Conservation (phyloP, 2,329 filamentous ascomycete genomes). For the Aspergillus latus region DNA sequence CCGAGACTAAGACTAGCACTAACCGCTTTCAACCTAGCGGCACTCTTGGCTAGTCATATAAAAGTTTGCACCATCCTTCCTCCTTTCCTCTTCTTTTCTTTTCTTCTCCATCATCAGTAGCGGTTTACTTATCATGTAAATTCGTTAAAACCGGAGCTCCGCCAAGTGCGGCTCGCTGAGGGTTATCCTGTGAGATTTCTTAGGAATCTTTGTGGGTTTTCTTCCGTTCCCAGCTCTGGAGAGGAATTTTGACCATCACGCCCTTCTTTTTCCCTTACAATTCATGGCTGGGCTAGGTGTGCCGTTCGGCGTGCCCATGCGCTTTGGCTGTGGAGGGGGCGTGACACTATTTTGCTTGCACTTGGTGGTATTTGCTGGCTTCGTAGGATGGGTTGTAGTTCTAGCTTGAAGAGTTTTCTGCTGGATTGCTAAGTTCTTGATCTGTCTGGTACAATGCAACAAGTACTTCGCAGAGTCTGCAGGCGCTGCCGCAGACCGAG, state of each 20-base stretch:
- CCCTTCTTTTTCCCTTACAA: conserved; percentile 47
- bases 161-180: conserved; percentile 50
- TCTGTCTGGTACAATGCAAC: too few relatives aligned
- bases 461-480: too few relatives aligned
- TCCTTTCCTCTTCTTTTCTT: conserved; percentile 33
- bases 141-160: conserved; percentile 45
- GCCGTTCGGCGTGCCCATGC: conserved; percentile 40
- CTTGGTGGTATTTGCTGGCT: neutral
- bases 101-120: conserved; percentile 52
- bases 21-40: conserved; percentile 28
- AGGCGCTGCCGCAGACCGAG: too few relatives aligned
- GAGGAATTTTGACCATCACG: conserved; percentile 33
- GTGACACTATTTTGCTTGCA: conserved; percentile 38
- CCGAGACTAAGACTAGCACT: neutral
- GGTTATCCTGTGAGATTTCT: conserved; percentile 46
- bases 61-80: conserved; percentile 23
- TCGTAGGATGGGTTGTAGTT: neutral
- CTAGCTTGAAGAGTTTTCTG: neutral
- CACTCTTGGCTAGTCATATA: conserved; percentile 24
- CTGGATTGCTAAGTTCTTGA: neutral
- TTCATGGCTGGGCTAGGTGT: conserved; percentile 47
- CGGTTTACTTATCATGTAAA: conserved; percentile 54
- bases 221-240: conserved; percentile 53
- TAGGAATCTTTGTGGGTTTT: conserved; percentile 42
- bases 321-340: conserved; percentile 50